Evolutionary conservation across 768 basidiomycete species (phyloP).

Genomic region (Leccinum variicolor): DNA sequence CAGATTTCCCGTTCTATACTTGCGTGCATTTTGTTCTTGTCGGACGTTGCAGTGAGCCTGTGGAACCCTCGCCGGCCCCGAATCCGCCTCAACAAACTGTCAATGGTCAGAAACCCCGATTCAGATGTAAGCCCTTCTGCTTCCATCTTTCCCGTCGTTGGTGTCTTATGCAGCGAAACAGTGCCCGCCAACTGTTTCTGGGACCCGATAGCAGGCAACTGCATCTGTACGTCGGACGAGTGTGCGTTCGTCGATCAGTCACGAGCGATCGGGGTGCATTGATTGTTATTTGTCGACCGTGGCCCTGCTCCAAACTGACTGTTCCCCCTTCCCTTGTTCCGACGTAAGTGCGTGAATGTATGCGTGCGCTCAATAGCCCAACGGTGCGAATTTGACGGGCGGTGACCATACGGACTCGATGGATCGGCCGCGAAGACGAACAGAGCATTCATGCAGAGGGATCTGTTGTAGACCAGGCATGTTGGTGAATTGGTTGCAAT

Average conservation of each 20-base stretch:
- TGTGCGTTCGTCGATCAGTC: conserved; percentile 66
- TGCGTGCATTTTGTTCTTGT: background rate
- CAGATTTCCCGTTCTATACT: background rate
- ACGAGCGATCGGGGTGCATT: conserved; percentile 59
- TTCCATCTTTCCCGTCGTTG: conserved; percentile 3
- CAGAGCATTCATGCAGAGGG: conserved; percentile 5
- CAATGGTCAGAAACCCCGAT: conserved; percentile 38
- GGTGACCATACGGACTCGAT: conserved; percentile 24
- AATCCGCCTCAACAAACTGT: conserved; percentile 59
- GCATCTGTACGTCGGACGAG: conserved; percentile 52
- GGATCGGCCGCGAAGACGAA: conserved; percentile 46
- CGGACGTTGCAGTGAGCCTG: background rate
- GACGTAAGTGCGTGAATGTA: too few relatives aligned
- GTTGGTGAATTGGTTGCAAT: background rate
- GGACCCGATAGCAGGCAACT: conserved; percentile 68
- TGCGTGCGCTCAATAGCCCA: conserved; percentile 40
- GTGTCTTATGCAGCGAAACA: conserved; percentile 17
- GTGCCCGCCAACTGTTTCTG: conserved; percentile 77
- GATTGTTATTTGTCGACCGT: background rate
- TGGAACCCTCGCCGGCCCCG: conserved; percentile 51
- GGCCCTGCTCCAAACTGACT: background rate
- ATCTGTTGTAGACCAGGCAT: background rate
- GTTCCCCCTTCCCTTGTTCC: background rate
- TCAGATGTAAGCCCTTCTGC: conserved; percentile 46
- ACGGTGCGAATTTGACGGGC: conserved; percentile 66